Conservation (phyloP, 1,284 basidiomycete genomes). For the Heterobasidion occidentale region DNA sequence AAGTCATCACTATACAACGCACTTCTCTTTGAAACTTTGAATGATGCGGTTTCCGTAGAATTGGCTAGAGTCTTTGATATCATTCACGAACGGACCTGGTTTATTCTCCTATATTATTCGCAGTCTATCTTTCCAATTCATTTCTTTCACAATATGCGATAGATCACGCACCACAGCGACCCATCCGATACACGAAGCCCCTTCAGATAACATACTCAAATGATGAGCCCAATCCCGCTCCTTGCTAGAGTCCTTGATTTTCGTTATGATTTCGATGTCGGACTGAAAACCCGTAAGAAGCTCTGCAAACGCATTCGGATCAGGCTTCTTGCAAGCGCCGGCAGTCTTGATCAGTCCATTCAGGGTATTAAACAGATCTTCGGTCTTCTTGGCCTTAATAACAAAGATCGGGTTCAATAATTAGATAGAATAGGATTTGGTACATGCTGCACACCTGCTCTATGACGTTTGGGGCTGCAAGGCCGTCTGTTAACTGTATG, state of each 20-base stretch:
- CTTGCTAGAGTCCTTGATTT: slow-evolving; percentile 77
- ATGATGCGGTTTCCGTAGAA: slow-evolving; percentile 92
- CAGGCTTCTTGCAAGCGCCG: slow-evolving; percentile 75
- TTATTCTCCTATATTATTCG: slow-evolving; percentile 54
- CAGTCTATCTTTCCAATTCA: neutral
- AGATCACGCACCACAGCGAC: slow-evolving; percentile 62
- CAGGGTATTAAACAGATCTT: slow-evolving; percentile 64
- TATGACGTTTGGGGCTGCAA: slow-evolving; percentile 65
- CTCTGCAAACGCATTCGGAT: slow-evolving; percentile 47
- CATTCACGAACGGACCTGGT: slow-evolving; percentile 78
- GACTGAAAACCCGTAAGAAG: slow-evolving; percentile 70
- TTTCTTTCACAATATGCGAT: neutral
- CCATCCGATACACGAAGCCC: slow-evolving; percentile 87
- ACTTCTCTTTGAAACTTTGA: slow-evolving; percentile 93
- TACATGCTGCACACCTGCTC: slow-evolving; percentile 64
- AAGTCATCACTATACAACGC: neutral
- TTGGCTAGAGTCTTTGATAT: slow-evolving; percentile 82
- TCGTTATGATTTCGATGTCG: slow-evolving; percentile 70
- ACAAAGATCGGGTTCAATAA: neutral
- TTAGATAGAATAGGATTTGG: neutral
- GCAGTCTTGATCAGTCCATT: slow-evolving; percentile 64
- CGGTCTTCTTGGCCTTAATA: slow-evolving; percentile 59
- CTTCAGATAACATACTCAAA: slow-evolving; percentile 77
- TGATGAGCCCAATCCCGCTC: slow-evolving; percentile 83
- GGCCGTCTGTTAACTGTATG: slow-evolving; percentile 63